Evolutionary conservation across 495 filamentous ascomycete species (phyloP).

Genomic region (Penicillium subrubescens): DNA sequence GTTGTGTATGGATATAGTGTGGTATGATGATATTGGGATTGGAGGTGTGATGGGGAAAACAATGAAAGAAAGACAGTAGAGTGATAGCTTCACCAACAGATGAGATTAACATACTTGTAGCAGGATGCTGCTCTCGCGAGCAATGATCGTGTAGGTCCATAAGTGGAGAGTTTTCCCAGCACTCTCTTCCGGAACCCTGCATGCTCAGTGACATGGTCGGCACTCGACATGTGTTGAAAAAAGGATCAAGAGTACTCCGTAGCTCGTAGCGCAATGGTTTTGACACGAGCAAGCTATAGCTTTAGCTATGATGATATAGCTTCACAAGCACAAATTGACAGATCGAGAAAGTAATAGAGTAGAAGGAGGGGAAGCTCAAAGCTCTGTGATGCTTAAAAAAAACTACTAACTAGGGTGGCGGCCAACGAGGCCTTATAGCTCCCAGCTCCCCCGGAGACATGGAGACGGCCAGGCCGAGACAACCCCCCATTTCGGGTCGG

Average conservation of each 20-base stretch:
- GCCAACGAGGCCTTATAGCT: slow-evolving; percentile 24
- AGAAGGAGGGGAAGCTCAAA: not conserved
- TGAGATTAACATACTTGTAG: slow-evolving; percentile 35
- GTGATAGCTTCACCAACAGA: not conserved
- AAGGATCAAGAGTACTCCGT: not conserved
- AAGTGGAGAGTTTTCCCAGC: slow-evolving; percentile 38
- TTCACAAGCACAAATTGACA: not conserved
- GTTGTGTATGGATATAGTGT: not conserved
- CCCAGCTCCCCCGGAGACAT: not conserved
- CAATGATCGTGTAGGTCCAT: slow-evolving; percentile 37
- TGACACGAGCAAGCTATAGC: not conserved
- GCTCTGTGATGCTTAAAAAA: not conserved
- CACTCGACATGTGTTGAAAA: slow-evolving; percentile 29
- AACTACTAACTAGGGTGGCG: not conserved
- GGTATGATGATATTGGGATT: not conserved
- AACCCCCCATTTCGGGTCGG: slow-evolving; percentile 11
- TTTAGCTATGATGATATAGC: not conserved
- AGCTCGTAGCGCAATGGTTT: not conserved
- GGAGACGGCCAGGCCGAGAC: slow-evolving; percentile 27
- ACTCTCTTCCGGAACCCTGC: slow-evolving; percentile 42
- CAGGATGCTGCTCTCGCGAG: slow-evolving; percentile 31
- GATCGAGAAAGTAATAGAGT: not conserved
- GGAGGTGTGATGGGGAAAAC: not conserved
- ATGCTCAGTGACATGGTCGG: slow-evolving; percentile 39
- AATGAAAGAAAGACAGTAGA: not conserved